Evolutionary conservation across 2,329 filamentous ascomycete species (phyloP).

Genomic region (Fusarium hainanense): DNA sequence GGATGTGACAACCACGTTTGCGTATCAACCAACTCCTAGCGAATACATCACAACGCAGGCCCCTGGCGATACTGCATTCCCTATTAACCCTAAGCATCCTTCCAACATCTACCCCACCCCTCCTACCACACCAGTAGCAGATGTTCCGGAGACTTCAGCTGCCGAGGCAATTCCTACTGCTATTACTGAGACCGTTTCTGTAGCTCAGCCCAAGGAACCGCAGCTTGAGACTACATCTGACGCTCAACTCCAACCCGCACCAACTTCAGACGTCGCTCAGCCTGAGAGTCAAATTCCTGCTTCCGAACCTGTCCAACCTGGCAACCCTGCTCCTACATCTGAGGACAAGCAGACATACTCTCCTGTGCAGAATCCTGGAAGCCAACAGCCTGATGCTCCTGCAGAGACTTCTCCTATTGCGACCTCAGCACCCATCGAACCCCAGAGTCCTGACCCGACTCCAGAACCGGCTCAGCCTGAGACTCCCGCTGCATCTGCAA

Average conservation of each 20-base stretch:
- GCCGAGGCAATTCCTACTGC: conserved; percentile 7
- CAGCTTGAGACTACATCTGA: conserved; percentile 12
- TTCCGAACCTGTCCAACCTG: conserved; percentile 27
- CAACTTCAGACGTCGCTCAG: conserved; percentile 27
- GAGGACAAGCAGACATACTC: conserved; percentile 14
- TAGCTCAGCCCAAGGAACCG: conserved; percentile 30
- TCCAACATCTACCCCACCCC: conserved; percentile 8
- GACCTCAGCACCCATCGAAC: conserved; percentile 6
- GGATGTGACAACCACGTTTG: conserved; percentile 8
- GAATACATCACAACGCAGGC: conserved; percentile 15
- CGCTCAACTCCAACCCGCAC: conserved; percentile 12
- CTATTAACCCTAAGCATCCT: conserved; percentile 14
- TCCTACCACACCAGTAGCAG: not conserved
- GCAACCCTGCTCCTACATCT: conserved; percentile 16
- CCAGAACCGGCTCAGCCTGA: conserved; percentile 16
- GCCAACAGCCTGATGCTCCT: conserved; percentile 12
- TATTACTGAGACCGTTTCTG: conserved; percentile 34
- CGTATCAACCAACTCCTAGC: conserved; percentile 19
- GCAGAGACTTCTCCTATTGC: conserved; percentile 5
- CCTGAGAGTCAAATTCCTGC: conserved; percentile 4
- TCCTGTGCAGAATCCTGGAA: conserved; percentile 14
- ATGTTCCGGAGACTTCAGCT: conserved; percentile 7
- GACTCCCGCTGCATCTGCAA: conserved; percentile 3
- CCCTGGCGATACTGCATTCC: conserved; percentile 15
- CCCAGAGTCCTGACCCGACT: conserved; percentile 5